phyloP scores from a whole-genome alignment of 1,139 yeast species.

The Yamadazyma buinensis region DNA sequence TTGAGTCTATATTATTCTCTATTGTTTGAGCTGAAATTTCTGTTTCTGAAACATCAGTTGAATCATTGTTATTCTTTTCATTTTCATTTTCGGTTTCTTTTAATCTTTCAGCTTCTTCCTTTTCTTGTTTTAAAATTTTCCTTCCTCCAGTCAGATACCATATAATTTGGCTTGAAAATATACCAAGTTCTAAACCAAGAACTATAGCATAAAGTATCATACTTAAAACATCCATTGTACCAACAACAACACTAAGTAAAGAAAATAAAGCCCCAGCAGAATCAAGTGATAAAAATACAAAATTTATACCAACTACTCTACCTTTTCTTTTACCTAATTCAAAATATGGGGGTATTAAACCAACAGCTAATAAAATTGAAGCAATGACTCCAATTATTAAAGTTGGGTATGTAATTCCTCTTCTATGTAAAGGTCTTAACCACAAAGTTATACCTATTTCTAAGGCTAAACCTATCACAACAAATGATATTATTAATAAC shows the following conservation, averaged over 20 bases:
- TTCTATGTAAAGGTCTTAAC: conserved; percentile 60
- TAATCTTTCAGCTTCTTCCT: conserved; percentile 11
- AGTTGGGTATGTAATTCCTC: conserved; percentile 71
- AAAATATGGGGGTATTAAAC: conserved; percentile 84
- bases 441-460: conserved; percentile 74
- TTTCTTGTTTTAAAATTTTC: conserved; percentile 21
- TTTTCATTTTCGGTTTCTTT: neutral
- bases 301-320: conserved; percentile 83
- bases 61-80: neutral
- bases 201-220: conserved; percentile 70
- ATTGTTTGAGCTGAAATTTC: neutral
- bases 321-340: conserved; percentile 80
- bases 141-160: conserved; percentile 61
- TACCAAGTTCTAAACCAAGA: conserved; percentile 71
- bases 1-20: neutral
- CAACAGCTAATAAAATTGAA: conserved; percentile 67
- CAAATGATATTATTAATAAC: conserved; percentile 30
- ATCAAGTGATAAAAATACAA: conserved; percentile 75
- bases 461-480: conserved; percentile 49
- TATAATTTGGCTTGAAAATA: conserved; percentile 60
- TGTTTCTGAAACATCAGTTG: neutral
- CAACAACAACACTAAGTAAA: conserved; percentile 60
- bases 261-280: conserved; percentile 78
- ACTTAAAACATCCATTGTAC: conserved; percentile 70
- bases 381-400: conserved; percentile 77